Percentiles rank a stretch among this genome's conserved stretches.
These are phyloP conservation scores for Phytophthora capsici DNA, from an alignment of 352 stramenopile genomes.

Conservation along the genomic window DNA sequence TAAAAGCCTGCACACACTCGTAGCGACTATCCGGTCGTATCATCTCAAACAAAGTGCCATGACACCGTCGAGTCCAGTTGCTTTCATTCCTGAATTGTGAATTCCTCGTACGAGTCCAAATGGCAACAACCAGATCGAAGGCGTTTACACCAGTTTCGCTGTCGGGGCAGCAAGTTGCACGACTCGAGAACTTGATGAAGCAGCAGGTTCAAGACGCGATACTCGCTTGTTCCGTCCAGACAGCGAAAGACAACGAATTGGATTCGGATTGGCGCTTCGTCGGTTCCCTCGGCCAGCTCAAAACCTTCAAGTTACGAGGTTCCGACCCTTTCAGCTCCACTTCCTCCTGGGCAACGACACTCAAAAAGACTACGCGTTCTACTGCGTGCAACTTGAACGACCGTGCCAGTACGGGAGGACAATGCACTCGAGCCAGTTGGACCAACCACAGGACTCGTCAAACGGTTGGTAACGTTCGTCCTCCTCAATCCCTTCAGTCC, in stretches of 20 bases:
- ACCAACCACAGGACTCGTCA: neutral
- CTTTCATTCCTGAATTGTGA: constrained; percentile 21
- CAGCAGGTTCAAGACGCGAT: constrained; percentile 46
- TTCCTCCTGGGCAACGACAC: constrained; percentile 27
- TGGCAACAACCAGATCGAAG: constrained; percentile 12
- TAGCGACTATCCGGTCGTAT: too few relatives aligned
- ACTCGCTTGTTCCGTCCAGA: constrained; percentile 26
- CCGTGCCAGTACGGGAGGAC: too few relatives aligned
- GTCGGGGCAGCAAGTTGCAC: constrained; percentile 20
- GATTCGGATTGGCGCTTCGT: constrained; percentile 42
- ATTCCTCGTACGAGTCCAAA: constrained; percentile 4
- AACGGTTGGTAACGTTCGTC: neutral
- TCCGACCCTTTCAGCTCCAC: constrained; percentile 26
- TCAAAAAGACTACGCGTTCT: constrained; percentile 9
- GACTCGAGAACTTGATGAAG: constrained; percentile 42
- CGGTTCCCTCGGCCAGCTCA: constrained; percentile 35
- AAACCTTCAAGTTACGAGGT: constrained; percentile 43
- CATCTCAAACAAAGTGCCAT: too few relatives aligned
- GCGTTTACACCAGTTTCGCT: constrained; percentile 36
- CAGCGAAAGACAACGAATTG: constrained; percentile 25
- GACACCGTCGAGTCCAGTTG: neutral
- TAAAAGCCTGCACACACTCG: too few relatives aligned
- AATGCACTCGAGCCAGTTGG: constrained; percentile 8
- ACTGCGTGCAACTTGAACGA: constrained; percentile 20
- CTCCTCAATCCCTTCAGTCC: constrained; percentile 30